Evolutionary conservation across 352 stramenopile genomes (phyloP).

Genomic region (Globisporangium alternatum): DNA sequence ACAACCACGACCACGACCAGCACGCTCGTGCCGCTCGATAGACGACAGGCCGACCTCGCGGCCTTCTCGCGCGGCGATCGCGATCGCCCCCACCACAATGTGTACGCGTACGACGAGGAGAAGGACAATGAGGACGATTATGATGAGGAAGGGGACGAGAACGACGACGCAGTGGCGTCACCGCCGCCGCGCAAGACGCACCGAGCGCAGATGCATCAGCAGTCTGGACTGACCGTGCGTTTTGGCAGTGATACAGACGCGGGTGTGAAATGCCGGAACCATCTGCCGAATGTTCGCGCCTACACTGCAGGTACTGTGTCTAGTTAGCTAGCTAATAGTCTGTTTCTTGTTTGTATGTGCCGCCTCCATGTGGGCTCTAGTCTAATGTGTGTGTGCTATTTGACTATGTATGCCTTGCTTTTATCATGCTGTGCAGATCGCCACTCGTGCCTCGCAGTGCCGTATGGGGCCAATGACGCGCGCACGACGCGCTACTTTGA

Average conservation of each 20-base stretch:
- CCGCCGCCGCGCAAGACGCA: conserved; percentile 10
- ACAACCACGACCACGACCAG: background rate
- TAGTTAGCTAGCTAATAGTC: background rate
- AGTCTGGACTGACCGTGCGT: background rate
- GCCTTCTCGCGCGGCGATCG: background rate
- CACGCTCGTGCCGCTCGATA: background rate
- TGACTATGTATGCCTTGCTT: background rate
- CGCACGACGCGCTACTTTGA: conserved; percentile 58
- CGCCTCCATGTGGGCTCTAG: background rate
- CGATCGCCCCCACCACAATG: background rate
- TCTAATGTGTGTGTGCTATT: background rate
- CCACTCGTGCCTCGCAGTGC: conserved; percentile 50
- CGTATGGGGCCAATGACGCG: conserved; percentile 47
- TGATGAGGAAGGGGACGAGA: background rate
- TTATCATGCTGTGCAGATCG: conserved; percentile 13
- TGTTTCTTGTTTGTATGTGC: background rate
- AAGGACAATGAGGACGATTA: background rate
- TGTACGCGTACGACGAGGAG: background rate
- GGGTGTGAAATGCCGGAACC: background rate
- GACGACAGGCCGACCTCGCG: conserved; percentile 6
- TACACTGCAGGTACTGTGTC: conserved; percentile 2
- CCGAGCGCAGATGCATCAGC: background rate
- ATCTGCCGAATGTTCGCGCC: background rate
- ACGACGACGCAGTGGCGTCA: background rate
- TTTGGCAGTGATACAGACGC: background rate